Evolutionary conservation across 2,329 filamentous ascomycete genomes (phyloP), one percentile per base, ranked within the genome.

Genomic region (Cordyceps javanica): DNA sequence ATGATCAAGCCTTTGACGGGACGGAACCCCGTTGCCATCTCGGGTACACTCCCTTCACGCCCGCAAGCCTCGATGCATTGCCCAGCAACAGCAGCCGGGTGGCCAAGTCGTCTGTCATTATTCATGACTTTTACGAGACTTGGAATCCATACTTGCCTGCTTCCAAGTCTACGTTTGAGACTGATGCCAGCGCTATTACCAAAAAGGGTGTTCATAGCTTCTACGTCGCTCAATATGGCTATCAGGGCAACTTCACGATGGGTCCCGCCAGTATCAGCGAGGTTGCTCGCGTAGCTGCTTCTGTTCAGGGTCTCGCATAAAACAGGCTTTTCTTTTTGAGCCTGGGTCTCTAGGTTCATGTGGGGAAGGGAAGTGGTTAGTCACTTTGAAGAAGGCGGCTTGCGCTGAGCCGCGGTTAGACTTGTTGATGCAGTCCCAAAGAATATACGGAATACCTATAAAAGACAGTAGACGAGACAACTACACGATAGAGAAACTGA

Each of bases 91-190:
- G 36, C 53, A 34, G 21, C 21, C 25, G 26, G 10, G 10, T 41
- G 1, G 25, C 32, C 16, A 39, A 32, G 11, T 56, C 53, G 0
- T 39, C 53, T 3, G 53, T 56, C 10, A 25, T 56, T 5, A 7
- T 56, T 6, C 53, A 56, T 16, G 53, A 56, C 53, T 56, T 48
- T 25, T 56, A 56, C 44, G 53, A 56, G 19, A 56, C 42, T 4
- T 56, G 53, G 53, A 23, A n/a, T 7, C 53, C 53, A 0, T 56
- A 56, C n/a, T n/a, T 30, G 23, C 32, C 53, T 2, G 53, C 53
- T 9, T 48, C 42, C 16, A 39, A 30, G 32, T 25, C 53, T 5
- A 49, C 32, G 6, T 45, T 56, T 14, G 42, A 56, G 32, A n/a
- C 53, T 2, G 53, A 56, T 26, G 36, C 16, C 10, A 25, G 23